Evolutionary conservation across 2,329 filamentous ascomycete genomes (phyloP), one percentile per base, ranked within the genome.

Genomic region (Fusarium praegraminearum): DNA sequence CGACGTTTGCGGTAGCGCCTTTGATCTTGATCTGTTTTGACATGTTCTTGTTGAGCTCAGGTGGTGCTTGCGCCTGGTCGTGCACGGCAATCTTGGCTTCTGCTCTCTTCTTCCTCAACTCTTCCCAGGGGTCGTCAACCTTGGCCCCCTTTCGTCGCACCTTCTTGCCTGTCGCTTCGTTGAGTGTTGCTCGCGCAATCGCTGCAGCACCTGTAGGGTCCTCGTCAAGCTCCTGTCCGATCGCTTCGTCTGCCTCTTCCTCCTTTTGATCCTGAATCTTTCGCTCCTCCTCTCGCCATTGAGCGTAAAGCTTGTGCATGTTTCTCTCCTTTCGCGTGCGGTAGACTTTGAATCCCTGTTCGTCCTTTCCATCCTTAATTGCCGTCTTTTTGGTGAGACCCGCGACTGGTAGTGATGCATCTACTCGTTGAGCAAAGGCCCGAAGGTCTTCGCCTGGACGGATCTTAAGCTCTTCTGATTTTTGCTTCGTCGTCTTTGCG

Each of bases 241-340:
- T 89, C 71, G 88, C 89, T 41, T 87, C 82, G 73, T 91, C 89
- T 51, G 88, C 80, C 62, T 90, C 88, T 52, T 92, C 90, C 46
- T 91, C 89, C 56, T 86, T 87, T 72, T 87, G 83, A 52, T 90
- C 90, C 69, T 88, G 83, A 43, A 89, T 82, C 76, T 88, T 89
- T 53, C 82, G 83, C 24, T 92, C 91, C 73, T 91, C 87, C 71
- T 90, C 90, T 55, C 86, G 83, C 86, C 92, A 94, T 72, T 95
- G 92, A 45, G 91, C 90, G 77, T 94, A 93, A 69, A 93, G 85
- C 75, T 92, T 92, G 73, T 90, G 89, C 84, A 98, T 90, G 70
- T 91, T 90, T 77, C 89, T 91, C 81, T 98, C 94, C 75, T 94
- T 96, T 78, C 90, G 91, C 8, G 94, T 98, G 53, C 88, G 85